Base-by-base conservation (phyloP, 768 basidiomycete species). In the Podaxis sp. region DNA sequence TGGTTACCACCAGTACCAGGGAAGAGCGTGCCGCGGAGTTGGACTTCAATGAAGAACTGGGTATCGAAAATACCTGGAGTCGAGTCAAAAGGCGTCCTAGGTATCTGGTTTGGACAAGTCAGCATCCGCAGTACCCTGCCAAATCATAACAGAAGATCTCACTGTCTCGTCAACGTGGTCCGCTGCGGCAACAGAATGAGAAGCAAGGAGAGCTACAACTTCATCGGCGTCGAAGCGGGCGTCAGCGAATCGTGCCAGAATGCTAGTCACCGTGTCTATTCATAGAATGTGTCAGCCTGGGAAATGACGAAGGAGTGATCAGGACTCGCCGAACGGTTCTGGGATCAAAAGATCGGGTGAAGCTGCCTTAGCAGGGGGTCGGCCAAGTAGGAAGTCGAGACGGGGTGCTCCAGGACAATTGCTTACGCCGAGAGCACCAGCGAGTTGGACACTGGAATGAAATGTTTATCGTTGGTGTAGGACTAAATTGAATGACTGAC, bases 381-480 rank as follows among this genome's bases (percentile, higher is more conserved):
- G 69, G 5, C 81, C 79, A 25, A 75, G 51, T 57, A 77, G 67
- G 71, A 78, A 77, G 23, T 69, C 55, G 16, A 82, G 69, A 23
- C 72, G 73, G 10, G 79, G 79, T 25, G 76, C 76, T 61, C 79
- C 79, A 1, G 73, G 71, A 62, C 79, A 81, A 57, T 79, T 79
- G 37, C 68, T 66, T 5, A 76, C 67, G 50, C 74, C 76, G 42
- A 79, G 73, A 4, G 80, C 78, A 18, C 69, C 77, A n/a, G 80
- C 79, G 61, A 82, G 76, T 61, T 79, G 76, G 50, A 82, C 77
- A 65, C 75, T 77, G 32, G 13, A 67, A 55, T 57, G 59, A 6
- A 66, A 63, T 57, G 10, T 64, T 55, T 16, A 59, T 55, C n/a
- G 61, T 70, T 71, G 40, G 61, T 35, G 42, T 7, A 18, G 5